Evolutionary conservation across 2,329 filamentous ascomycete genomes (phyloP).

Genomic region (Tolypocladium album): DNA sequence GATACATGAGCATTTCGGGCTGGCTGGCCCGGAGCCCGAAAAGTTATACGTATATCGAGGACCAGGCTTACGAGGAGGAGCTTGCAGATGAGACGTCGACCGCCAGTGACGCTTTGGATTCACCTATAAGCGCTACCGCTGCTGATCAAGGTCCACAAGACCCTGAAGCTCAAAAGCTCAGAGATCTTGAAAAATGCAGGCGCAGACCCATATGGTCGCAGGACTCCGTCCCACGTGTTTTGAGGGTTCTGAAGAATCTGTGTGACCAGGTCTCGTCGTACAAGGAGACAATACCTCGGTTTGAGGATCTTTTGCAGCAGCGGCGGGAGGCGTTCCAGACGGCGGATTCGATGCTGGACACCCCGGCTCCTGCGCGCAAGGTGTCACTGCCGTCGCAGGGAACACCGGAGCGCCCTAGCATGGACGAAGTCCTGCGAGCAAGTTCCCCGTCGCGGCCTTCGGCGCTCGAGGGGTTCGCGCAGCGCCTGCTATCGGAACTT

Average conservation of each 20-base stretch:
- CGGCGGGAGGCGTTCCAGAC: constrained; percentile 54
- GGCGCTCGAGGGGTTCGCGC: constrained; percentile 49
- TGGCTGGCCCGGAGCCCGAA: constrained; percentile 74
- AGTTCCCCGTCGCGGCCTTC: constrained; percentile 43
- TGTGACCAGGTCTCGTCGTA: constrained; percentile 53
- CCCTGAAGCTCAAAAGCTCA: constrained; percentile 25
- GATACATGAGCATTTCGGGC: constrained; percentile 75
- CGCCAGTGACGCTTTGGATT: constrained; percentile 2
- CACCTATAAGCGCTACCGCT: neutral
- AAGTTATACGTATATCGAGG: constrained; percentile 38
- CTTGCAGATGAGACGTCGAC: constrained; percentile 2
- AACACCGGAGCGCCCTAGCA: constrained; percentile 30
- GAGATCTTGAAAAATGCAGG: constrained; percentile 39
- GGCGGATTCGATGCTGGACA: constrained; percentile 37
- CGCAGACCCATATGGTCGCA: constrained; percentile 42
- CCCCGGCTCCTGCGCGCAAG: constrained; percentile 17
- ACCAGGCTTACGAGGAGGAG: constrained; percentile 19
- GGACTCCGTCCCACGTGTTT: constrained; percentile 40
- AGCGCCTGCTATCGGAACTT: constrained; percentile 50
- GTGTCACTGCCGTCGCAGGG: constrained; percentile 18
- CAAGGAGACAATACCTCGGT: constrained; percentile 55
- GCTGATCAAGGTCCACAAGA: neutral
- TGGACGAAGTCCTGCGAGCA: constrained; percentile 32
- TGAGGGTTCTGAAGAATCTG: constrained; percentile 47
- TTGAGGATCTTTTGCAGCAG: constrained; percentile 60